phyloP scores from a whole-genome alignment of 2,329 filamentous ascomycete genomes.

The Fusarium coffeatum region DNA sequence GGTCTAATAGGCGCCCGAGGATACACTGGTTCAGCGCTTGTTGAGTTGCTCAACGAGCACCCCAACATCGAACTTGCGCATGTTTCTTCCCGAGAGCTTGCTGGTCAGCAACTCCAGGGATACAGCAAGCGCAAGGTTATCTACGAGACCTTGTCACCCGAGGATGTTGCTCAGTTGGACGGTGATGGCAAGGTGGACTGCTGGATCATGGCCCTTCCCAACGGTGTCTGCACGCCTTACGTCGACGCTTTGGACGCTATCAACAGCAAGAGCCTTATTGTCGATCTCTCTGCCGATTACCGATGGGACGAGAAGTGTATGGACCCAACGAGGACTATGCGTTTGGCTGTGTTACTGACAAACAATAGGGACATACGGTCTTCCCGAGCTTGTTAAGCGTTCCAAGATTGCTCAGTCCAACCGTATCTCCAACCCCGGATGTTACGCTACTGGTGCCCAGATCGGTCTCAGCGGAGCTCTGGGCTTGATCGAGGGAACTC shows the following conservation, averaged over 20 bases:
- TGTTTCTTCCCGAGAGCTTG: slow-evolving; percentile 93
- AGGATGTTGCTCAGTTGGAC: slow-evolving; percentile 86
- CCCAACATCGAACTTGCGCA: slow-evolving; percentile 90
- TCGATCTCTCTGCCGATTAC: slow-evolving; percentile 97
- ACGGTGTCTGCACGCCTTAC: slow-evolving; percentile 93
- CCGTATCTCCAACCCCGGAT: slow-evolving; percentile 92
- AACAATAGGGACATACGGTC: slow-evolving; percentile 76
- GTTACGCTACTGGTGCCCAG: slow-evolving; percentile 94
- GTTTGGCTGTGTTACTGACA: background rate
- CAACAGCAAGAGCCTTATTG: slow-evolving; percentile 80
- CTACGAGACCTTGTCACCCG: slow-evolving; percentile 89
- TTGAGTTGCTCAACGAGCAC: slow-evolving; percentile 87
- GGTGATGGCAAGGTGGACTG: slow-evolving; percentile 88
- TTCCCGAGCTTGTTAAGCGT: slow-evolving; percentile 82
- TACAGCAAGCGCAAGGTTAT: slow-evolving; percentile 92
- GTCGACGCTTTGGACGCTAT: slow-evolving; percentile 79
- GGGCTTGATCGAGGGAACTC: slow-evolving; percentile 78
- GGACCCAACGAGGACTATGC: background rate
- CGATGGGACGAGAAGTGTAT: slow-evolving; percentile 61
- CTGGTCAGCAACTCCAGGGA: slow-evolving; percentile 85
- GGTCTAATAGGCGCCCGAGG: slow-evolving; percentile 92
- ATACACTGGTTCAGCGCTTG: slow-evolving; percentile 92
- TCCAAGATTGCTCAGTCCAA: slow-evolving; percentile 80
- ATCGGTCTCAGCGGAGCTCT: slow-evolving; percentile 87
- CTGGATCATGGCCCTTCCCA: slow-evolving; percentile 98